Conservation (phyloP, 805 yeast genomes). For the Hanseniaspora thailandica region DNA sequence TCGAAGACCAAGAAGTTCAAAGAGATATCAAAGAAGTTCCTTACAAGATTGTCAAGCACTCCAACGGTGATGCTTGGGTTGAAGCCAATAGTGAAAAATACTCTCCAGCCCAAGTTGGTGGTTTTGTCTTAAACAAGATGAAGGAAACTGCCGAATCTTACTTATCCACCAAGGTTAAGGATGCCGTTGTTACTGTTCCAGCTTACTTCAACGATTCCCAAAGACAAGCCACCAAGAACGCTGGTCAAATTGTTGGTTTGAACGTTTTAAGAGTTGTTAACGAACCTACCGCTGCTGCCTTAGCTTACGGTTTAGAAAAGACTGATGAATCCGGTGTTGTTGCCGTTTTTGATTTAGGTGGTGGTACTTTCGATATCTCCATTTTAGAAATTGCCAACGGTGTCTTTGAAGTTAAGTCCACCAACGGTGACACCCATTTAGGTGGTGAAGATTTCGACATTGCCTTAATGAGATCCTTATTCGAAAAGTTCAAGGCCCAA, state of each 20-base stretch:
- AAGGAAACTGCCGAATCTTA: conserved; percentile 94
- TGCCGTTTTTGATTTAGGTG: conserved; percentile 96
- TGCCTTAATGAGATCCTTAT: conserved; percentile 70
- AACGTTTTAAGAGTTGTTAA: conserved; percentile 70
- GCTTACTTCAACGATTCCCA: conserved; percentile 77
- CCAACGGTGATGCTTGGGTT: conserved; percentile 93
- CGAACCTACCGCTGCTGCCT: conserved; percentile 85
- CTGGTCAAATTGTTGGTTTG: conserved; percentile 93
- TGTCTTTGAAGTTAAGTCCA: conserved; percentile 93
- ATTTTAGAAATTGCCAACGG: conserved; percentile 94
- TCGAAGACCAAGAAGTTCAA: conserved; percentile 80
- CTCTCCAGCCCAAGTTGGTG: conserved; percentile 94
- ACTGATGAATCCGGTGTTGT: conserved; percentile 56
- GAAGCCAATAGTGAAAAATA: conserved; percentile 77
- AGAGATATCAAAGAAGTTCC: conserved; percentile 81
- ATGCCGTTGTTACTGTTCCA: conserved; percentile 86
- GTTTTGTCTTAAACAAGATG: conserved; percentile 88
- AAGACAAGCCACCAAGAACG: conserved; percentile 84
- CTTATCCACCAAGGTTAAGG: conserved; percentile 74
- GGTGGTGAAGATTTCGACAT: conserved; percentile 89
- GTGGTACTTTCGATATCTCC: conserved; percentile 97
- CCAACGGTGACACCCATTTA: conserved; percentile 83
- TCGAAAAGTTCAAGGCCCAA: conserved; percentile 57
- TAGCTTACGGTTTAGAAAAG: conserved; percentile 90
- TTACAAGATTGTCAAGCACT: conserved; percentile 78